Conservation (phyloP, 2,329 filamentous ascomycete genomes). For the Penicillium nordicum region DNA sequence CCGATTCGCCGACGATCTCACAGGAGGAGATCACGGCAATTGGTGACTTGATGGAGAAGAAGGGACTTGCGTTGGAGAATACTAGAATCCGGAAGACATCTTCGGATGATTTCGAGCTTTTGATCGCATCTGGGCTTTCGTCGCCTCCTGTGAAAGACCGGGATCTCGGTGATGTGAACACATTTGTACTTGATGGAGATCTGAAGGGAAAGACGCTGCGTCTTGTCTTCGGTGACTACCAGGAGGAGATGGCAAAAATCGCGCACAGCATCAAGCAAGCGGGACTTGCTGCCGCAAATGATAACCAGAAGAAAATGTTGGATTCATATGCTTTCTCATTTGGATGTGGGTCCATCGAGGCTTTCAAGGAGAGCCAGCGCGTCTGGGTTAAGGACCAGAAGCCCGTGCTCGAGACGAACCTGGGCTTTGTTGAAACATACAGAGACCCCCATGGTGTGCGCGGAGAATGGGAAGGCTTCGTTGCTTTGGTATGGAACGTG, state of each 20-base stretch:
- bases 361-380: conserved; percentile 76
- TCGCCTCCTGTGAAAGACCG: conserved; percentile 60
- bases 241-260: conserved; percentile 67
- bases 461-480: conserved; percentile 83
- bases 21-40: conserved; percentile 71
- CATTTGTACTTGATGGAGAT: conserved; percentile 59
- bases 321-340: conserved; percentile 73
- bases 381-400: conserved; percentile 81
- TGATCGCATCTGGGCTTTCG: conserved; percentile 67
- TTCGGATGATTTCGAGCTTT: conserved; percentile 64
- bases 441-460: conserved; percentile 76
- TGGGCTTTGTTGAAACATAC: conserved; percentile 84
- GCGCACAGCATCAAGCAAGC: conserved; percentile 65
- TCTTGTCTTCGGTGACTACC: conserved; percentile 72
- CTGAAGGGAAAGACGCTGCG: conserved; percentile 66
- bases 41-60: conserved; percentile 69
- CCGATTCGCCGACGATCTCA: conserved; percentile 69
- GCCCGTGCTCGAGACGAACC: conserved; percentile 73
- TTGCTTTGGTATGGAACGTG: conserved; percentile 52
- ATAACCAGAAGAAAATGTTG: conserved; percentile 71
- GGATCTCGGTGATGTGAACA: conserved; percentile 64
- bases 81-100: conserved; percentile 67
- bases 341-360: conserved; percentile 67
- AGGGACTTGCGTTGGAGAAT: conserved; percentile 69
- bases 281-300: conserved; percentile 66